Conservation (phyloP, 805 yeast species). For the Wickerhamia fluorescens region DNA sequence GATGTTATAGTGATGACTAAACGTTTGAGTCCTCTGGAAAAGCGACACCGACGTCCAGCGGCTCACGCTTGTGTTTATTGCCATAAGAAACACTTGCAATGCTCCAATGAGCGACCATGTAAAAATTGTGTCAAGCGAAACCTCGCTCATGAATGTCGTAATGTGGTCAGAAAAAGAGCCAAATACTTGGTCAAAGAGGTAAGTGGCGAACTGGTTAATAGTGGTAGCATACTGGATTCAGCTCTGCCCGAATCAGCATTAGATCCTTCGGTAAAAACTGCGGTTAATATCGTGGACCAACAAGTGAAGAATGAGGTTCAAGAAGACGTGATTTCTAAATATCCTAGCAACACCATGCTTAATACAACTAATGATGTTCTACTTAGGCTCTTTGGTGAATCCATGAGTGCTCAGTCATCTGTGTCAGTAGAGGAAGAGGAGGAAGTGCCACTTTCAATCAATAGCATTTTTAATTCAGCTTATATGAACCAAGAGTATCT, state of each 20-base stretch:
- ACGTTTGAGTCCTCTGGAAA: slow-evolving; percentile 47
- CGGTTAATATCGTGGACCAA: neutral
- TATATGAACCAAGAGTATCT: slow-evolving; percentile 46
- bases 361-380: slow-evolving; percentile 12
- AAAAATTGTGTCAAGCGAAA: slow-evolving; percentile 61
- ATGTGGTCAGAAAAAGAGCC: slow-evolving; percentile 49
- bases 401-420: slow-evolving; percentile 3
- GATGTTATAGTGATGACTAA: slow-evolving; percentile 47
- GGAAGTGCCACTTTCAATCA: slow-evolving; percentile 1
- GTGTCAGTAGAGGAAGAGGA: neutral
- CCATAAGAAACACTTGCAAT: slow-evolving; percentile 66
- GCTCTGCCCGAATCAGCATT: too few relatives aligned
- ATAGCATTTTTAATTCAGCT: slow-evolving; percentile 30
- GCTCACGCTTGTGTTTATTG: slow-evolving; percentile 67
- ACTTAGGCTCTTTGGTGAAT: slow-evolving; percentile 12
- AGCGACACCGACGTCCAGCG: slow-evolving; percentile 52
- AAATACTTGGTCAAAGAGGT: slow-evolving; percentile 29
- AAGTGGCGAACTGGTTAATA: too few relatives aligned
- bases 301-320: too few relatives aligned
- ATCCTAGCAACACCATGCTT: slow-evolving; percentile 12
- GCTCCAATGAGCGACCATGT: slow-evolving; percentile 66
- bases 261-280: too few relatives aligned
- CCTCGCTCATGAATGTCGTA: slow-evolving; percentile 47
- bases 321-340: neutral
- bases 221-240: too few relatives aligned